Evolutionary conservation across 176 grass and related monocot genomes (phyloP), one percentile per base, ranked within the genome.

Genomic region (Tillandsia fasciculata): DNA sequence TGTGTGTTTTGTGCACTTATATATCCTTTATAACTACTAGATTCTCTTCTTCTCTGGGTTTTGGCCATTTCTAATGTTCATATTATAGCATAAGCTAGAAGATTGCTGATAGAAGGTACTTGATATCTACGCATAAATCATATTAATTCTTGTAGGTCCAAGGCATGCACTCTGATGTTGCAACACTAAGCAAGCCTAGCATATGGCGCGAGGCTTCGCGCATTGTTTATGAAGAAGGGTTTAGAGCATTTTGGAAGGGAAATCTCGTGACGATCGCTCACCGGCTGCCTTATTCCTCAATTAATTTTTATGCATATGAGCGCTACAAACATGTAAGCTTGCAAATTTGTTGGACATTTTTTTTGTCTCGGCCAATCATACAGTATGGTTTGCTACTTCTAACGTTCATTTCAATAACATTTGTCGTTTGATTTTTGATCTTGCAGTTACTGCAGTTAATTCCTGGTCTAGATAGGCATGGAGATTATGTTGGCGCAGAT

Each of bases 211-310:
- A 97, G 71, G 86, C 89, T 9, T 97, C 93, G 9, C 89, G 86
- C n/a, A 81, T 97, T 66, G 65, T 87, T 50, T 90, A 79, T 11
- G 93, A 97, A 82, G 93, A 97, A 80, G 93, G 93, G 26, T 84
- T 89, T 69, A 71, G 74, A 49, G 89, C 93, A 47, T 97, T 97
- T 78, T 92, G 93, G 93, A 97, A 92, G 82, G 93, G 89, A 24
- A 97, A 97, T 66, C 89, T 97, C 57, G 93, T 97, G 52, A 97
- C 93, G 10, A 92, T 97, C 61, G 93, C 84, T 5, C 93, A 97
- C 66, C 83, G 93, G 2, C 73, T 92, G 66, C 93, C 93, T 80
- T 97, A 97, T 76, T 92, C 89, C 22, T 90, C 93, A 1, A 97
- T 97, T 54, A 87, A 76, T 76, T 97, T 97, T 65, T 97, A 90